Evolutionary conservation across 148 eudicot species (phyloP).

Genomic region (Talinum fruticosum): DNA sequence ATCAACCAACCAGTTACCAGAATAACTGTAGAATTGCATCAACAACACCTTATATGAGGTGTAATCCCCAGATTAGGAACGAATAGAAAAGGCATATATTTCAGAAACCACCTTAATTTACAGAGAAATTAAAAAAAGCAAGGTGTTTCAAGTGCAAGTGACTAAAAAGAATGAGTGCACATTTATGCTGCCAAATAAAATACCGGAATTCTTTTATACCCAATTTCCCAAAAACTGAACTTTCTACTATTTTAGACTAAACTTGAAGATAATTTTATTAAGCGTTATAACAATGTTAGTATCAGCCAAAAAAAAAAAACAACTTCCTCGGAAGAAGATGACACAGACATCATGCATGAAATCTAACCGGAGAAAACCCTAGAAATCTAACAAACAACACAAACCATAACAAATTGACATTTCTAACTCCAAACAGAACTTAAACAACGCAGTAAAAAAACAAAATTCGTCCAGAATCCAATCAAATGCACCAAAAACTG

Average conservation of each 20-base stretch:
- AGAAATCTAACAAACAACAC: constrained; percentile 4
- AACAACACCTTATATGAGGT: constrained; percentile 1
- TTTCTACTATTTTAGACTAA: neutral
- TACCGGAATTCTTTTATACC: neutral
- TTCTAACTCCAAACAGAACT: neutral
- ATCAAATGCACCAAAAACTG: neutral
- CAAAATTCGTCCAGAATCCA: constrained; percentile 12
- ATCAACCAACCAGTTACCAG: constrained; percentile 9
- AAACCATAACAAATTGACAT: neutral
- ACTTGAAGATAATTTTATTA: neutral
- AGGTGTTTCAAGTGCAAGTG: neutral
- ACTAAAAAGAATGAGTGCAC: neutral
- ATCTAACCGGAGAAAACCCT: neutral
- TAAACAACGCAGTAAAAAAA: neutral
- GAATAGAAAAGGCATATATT: neutral
- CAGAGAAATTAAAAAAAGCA: neutral
- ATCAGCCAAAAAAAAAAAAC: neutral
- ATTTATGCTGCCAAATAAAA: neutral
- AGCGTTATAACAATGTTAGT: neutral
- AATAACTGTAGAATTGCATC: constrained; percentile 15
- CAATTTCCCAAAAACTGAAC: neutral
- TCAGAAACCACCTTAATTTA: neutral
- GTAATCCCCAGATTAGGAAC: neutral
- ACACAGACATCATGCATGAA: neutral
- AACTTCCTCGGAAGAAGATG: neutral